A percentile compares a stretch with the other conserved stretches of the same genome.
Conservation (phyloP, 2,329 filamentous ascomycete species). For the Nigrospora osmanthi region DNA sequence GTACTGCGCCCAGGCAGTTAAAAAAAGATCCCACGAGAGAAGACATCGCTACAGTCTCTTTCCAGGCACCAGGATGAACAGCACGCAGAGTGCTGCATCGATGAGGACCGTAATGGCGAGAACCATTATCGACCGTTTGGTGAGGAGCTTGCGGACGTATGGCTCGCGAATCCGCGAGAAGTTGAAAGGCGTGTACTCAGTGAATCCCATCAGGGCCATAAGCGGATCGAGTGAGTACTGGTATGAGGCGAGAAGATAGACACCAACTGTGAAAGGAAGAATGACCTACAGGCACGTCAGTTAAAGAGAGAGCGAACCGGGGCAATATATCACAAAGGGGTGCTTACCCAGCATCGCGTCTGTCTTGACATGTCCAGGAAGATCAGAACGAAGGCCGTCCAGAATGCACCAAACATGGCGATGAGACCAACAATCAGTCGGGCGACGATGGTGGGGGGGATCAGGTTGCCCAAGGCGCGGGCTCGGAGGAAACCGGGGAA, state of each 20-base stretch:
- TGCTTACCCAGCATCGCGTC: constrained; percentile 77
- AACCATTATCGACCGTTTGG: constrained; percentile 76
- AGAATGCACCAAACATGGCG: constrained; percentile 85
- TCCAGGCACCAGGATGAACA: constrained; percentile 94
- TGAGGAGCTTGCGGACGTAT: constrained; percentile 79
- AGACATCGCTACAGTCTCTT: constrained; percentile 54
- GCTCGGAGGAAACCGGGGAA: constrained; percentile 93
- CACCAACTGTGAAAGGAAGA: constrained; percentile 82
- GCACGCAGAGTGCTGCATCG: constrained; percentile 72
- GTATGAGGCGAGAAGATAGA: constrained; percentile 84
- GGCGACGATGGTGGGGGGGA: constrained; percentile 82
- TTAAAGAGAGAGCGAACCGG: no score
- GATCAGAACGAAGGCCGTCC: constrained; percentile 89
- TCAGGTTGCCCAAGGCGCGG: constrained; percentile 92
- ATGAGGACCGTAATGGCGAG: constrained; percentile 67
- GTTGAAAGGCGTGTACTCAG: constrained; percentile 94
- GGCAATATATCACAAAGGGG: background rate
- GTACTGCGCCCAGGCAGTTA: no score
- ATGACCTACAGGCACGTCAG: constrained; percentile 46
- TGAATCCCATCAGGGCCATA: constrained; percentile 79
- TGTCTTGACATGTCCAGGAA: constrained; percentile 71
- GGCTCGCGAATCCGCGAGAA: constrained; percentile 85
- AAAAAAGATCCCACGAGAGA: no score
- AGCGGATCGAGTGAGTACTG: constrained; percentile 94
- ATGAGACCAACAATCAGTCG: constrained; percentile 79